Base-by-base conservation (phyloP, 2,329 filamentous ascomycete species). In the Capronia coronata region DNA sequence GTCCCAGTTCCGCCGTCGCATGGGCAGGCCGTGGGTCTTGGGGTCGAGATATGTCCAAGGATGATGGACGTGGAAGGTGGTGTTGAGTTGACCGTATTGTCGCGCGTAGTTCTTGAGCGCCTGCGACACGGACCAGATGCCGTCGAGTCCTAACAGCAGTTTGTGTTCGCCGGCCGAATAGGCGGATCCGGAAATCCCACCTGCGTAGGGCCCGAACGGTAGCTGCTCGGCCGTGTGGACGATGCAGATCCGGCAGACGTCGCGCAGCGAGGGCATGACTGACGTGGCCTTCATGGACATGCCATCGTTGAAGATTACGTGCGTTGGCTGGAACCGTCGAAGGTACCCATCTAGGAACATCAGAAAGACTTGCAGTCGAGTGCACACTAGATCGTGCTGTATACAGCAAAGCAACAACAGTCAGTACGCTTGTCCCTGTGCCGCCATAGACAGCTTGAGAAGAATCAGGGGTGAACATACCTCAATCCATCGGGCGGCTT, bases 31-130 rank as follows among this genome's bases (percentile, higher is more conserved):
- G 18, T 48, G 46, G 2, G 45, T 57, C 22, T 49, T 44, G 11
- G 43, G 46, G 19, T 57, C 51, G 14, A 53, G 46, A 25, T 59
- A 59, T 8, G 46, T 57, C 56, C 56, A 59, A 1, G 55, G 51
- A 38, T 57, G 56, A 32, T 57, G 49, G 10, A 49, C 38, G 11
- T 50, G 48, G 43, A 53, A 57, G 4, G 45, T 46, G 1, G 51
- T 52, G 10, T 55, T 30, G 2, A 59, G 42, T 13, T 52, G 45
- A 11, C 56, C 52, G 27, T 57, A 22, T 14, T 57, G 16, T n/a
- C 40, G 34, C 3, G 55, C 46, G 30, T 59, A 59, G 11, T 41
- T 39, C 45, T 52, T 39, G 21, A 57, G 43, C 18, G 53, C 53
- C 21, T 50, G 46, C 11, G 49, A 53, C 19, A 58, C 55, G 8